Conservation (phyloP, 208 protist genomes). For the Lotmaria passim region DNA sequence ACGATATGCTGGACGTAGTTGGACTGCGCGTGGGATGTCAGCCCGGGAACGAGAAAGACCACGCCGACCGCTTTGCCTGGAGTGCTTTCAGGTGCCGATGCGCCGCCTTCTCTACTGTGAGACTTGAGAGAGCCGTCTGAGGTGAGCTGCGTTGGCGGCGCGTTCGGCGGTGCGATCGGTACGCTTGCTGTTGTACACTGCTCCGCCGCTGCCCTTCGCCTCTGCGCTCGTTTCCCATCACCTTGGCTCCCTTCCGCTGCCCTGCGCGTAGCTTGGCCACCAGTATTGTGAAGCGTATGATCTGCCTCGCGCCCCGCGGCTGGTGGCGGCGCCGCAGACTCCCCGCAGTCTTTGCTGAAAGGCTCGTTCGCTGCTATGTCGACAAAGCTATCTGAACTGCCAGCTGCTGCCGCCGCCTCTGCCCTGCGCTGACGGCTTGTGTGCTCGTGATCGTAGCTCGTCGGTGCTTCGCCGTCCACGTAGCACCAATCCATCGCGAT, state of each 20-base stretch:
- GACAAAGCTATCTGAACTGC: not conserved
- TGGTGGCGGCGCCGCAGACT: not conserved
- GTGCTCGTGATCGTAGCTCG: constrained; percentile 12
- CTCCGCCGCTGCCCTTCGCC: not conserved
- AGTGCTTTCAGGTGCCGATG: not conserved
- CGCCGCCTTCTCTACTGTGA: not conserved
- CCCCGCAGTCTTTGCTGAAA: not conserved
- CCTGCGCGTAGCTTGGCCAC: not conserved
- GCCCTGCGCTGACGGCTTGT: constrained; percentile 5
- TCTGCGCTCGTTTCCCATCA: not conserved
- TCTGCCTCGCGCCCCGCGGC: not conserved
- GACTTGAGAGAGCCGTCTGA: not conserved
- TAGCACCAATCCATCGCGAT: constrained; percentile 47
- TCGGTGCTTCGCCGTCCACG: constrained; percentile 31
- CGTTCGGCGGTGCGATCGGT: not conserved
- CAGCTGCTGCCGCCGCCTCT: not conserved
- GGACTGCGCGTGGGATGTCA: constrained; percentile 43
- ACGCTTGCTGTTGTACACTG: not conserved
- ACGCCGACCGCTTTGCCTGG: constrained; percentile 32
- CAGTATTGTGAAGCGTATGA: no score
- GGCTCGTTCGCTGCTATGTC: not conserved
- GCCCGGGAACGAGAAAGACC: constrained; percentile 59
- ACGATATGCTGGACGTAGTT: constrained; percentile 55
- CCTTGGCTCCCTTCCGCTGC: not conserved
- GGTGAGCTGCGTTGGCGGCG: not conserved